Conservation (phyloP, 768 basidiomycete genomes). For the Lentinula guzmanii region DNA sequence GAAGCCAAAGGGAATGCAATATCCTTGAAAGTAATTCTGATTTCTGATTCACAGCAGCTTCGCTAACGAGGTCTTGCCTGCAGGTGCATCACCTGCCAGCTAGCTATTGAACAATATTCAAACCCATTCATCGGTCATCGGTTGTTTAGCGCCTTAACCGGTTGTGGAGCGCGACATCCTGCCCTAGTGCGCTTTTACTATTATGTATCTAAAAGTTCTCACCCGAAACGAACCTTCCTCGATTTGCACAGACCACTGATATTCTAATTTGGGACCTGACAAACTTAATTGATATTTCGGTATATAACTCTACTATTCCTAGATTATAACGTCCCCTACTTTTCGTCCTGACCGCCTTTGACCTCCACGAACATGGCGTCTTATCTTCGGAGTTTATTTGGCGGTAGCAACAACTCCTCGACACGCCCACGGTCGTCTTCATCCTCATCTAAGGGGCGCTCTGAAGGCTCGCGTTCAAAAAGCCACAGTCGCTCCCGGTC, state of each 20-base stretch:
- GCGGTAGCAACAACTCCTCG: constrained; percentile 4
- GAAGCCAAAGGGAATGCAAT: neutral
- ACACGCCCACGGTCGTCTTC: constrained; percentile 6
- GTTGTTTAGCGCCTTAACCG: neutral
- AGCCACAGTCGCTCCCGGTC: constrained; percentile 40
- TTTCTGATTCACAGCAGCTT: neutral
- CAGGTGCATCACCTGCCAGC: neutral
- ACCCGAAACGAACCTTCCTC: neutral
- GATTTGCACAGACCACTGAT: neutral
- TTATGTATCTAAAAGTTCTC: neutral
- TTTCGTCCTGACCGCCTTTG: neutral
- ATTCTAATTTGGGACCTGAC: neutral
- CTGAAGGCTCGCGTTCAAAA: constrained; percentile 24
- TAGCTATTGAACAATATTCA: neutral
- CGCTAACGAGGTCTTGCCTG: neutral
- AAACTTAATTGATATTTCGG: neutral
- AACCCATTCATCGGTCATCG: neutral
- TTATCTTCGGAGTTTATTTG: constrained; percentile 31
- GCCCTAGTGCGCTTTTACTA: neutral
- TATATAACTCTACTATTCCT: neutral
- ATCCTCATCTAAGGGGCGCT: constrained; percentile 14
- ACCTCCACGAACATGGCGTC: constrained; percentile 33
- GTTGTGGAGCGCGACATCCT: constrained; percentile 4
- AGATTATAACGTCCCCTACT: neutral
- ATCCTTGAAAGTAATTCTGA: neutral